A percentile compares a stretch with the other conserved stretches of the same genome.
Evolutionary conservation across 352 stramenopile genomes (phyloP).

Genomic region (Saprolegnia diclina): DNA sequence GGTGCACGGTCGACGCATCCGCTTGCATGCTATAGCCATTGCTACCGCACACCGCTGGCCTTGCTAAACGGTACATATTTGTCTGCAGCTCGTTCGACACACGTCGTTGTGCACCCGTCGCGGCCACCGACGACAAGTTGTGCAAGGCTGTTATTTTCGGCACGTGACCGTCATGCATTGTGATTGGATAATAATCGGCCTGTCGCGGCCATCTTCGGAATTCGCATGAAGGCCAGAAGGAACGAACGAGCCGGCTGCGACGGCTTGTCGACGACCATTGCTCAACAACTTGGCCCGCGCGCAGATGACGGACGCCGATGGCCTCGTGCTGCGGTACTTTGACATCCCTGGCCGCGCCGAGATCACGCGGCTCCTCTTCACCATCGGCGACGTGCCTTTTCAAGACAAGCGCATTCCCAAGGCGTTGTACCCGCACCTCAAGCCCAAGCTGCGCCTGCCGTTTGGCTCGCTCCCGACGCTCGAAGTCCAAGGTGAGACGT

Average conservation of each 20-base stretch:
- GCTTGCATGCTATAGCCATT: too few species aligned
- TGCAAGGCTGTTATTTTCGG: too few species aligned
- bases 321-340: slow-evolving; percentile 50
- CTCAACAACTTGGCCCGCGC: not conserved
- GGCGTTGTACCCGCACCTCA: slow-evolving; percentile 7
- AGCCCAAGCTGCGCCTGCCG: slow-evolving; percentile 28
- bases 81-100: too few species aligned
- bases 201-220: not conserved
- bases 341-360: slow-evolving; percentile 40
- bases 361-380: slow-evolving; percentile 44
- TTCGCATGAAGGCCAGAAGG: slow-evolving; percentile 19
- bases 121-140: too few species aligned
- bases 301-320: not conserved
- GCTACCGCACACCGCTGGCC: too few species aligned
- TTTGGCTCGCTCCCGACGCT: slow-evolving; percentile 47
- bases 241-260: not conserved
- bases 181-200: not conserved
- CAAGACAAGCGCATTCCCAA: slow-evolving; percentile 40
- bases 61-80: too few species aligned
- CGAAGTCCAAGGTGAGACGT: slow-evolving; percentile 44
- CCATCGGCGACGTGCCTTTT: slow-evolving; percentile 42
- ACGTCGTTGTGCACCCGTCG: too few species aligned
- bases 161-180: not conserved
- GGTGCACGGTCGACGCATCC: too few species aligned
- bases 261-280: not conserved